Evolutionary conservation across 164 flowering plant genomes (phyloP), one percentile per base, ranked within the genome.

Genomic region (Brasenia schreberi): DNA sequence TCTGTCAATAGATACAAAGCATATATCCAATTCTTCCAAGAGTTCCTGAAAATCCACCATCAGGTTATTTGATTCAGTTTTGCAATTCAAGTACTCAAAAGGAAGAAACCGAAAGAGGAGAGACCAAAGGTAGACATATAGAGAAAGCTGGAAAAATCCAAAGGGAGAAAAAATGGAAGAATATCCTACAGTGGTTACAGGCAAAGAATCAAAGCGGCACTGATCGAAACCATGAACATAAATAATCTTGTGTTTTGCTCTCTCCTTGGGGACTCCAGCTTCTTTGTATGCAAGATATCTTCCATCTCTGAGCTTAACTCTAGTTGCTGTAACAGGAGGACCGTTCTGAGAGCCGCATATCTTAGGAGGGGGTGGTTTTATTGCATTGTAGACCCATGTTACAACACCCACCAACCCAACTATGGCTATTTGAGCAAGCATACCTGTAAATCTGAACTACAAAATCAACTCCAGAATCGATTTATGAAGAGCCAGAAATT

Each of bases 261-360:
- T 71, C 42, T 78, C 77, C 67, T 75, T 83, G 4, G 83, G 73
- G 19, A 83, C 81, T 33, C 92, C 89, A 5, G 42, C 65, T 66
- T 78, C 86, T 65, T 70, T 72, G 69, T 85, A 87, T 39, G 87
- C 82, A 68, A 87, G 65, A 75, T 77, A 72, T 68, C 92, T 81
- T 16, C 89, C 88, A 79, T 87, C 89, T 11, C 70, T 76, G 42
- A 87, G 82, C 62, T 68, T 82, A 43, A 85, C 63, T 76, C 87
- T 79, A 0, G 82, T 77, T 64, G 87, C 80, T 64, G 83, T 79
- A 19, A 81, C 72, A 60, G 82, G 82, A 61, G 87, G 86, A 56
- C 83, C 83, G 62, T 61, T 69, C 19, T 75, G 74, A 19, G 84
- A 75, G 5, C 87, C 89, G 69, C 87, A 83, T 16, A 75, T 70